Evolutionary conservation across 805 yeast genomes (phyloP).

Genomic region (Metschnikowia reukaufii): DNA sequence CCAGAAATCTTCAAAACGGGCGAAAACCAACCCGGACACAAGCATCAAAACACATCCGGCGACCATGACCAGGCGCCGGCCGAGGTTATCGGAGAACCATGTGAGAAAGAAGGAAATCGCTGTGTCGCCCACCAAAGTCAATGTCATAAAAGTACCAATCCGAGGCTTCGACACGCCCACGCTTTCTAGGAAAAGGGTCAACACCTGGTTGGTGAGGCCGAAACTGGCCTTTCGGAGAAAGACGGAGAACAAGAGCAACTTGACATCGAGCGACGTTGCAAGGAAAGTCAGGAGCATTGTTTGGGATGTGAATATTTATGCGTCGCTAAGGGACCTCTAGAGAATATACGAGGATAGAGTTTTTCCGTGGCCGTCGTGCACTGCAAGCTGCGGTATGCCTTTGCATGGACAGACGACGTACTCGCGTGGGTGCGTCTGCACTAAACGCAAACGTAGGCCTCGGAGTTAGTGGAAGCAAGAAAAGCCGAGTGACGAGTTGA

Average conservation of each 20-base stretch:
- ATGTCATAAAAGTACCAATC: conserved; percentile 80
- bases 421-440: background rate
- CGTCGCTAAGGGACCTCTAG: no score
- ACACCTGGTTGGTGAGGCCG: conserved; percentile 76
- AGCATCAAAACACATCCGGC: conserved; percentile 69
- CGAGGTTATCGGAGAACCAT: conserved; percentile 72
- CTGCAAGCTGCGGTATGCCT: conserved; percentile 1
- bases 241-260: conserved; percentile 65
- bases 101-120: conserved; percentile 66
- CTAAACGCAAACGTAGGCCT: background rate
- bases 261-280: conserved; percentile 44
- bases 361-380: background rate
- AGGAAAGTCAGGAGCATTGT: conserved; percentile 10
- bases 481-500: background rate
- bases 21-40: conserved; percentile 63
- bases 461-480: background rate
- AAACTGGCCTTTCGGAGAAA: conserved; percentile 71
- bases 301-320: no score
- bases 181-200: conserved; percentile 63
- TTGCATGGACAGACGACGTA: background rate
- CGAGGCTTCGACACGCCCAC: conserved; percentile 53
- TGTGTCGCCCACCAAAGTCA: conserved; percentile 79
- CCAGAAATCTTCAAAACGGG: conserved; percentile 51
- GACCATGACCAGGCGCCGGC: conserved; percentile 63
- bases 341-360: no score